Evolutionary conservation across 164 flowering plant genomes (phyloP).

Genomic region (Brasenia schreberi): DNA sequence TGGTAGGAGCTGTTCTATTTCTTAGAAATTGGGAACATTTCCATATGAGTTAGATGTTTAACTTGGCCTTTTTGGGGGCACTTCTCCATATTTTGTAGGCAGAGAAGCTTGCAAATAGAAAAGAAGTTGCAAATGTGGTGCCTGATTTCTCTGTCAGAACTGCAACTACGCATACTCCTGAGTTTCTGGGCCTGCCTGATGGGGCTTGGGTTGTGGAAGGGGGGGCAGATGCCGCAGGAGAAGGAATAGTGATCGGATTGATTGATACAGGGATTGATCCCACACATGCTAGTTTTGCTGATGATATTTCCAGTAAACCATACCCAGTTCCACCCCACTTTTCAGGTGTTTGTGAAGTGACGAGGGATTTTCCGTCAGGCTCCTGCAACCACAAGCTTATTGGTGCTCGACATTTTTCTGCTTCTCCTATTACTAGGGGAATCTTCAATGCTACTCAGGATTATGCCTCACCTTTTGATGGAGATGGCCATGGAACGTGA

Average conservation of each 20-base stretch:
- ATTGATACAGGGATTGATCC: slow-evolving; percentile 2
- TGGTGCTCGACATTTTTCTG: slow-evolving; percentile 90
- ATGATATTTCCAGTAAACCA: background rate
- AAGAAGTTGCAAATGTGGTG: slow-evolving; percentile 84
- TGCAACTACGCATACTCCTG: slow-evolving; percentile 3
- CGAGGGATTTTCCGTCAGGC: slow-evolving; percentile 19
- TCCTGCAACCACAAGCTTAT: slow-evolving; percentile 73
- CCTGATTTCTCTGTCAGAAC: slow-evolving; percentile 87
- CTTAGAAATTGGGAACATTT: background rate
- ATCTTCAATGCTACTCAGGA: slow-evolving; percentile 74
- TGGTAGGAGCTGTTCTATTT: background rate
- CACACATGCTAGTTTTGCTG: background rate
- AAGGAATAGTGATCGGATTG: background rate
- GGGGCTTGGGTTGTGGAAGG: background rate
- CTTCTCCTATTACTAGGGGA: slow-evolving; percentile 85
- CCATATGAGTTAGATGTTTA: background rate
- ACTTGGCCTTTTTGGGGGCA: slow-evolving; percentile 1
- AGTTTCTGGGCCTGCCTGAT: background rate
- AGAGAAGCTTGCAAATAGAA: slow-evolving; percentile 56
- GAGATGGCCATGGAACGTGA: slow-evolving; percentile 93
- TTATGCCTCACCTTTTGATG: slow-evolving; percentile 86
- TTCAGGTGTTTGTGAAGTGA: slow-evolving; percentile 30
- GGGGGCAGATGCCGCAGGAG: background rate
- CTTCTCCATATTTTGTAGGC: slow-evolving; percentile 56
- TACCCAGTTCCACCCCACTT: background rate